A percentile compares a stretch with the other conserved stretches of the same genome.
Conservation (phyloP, 805 yeast species). For the Ogataea thermomethanolica region DNA sequence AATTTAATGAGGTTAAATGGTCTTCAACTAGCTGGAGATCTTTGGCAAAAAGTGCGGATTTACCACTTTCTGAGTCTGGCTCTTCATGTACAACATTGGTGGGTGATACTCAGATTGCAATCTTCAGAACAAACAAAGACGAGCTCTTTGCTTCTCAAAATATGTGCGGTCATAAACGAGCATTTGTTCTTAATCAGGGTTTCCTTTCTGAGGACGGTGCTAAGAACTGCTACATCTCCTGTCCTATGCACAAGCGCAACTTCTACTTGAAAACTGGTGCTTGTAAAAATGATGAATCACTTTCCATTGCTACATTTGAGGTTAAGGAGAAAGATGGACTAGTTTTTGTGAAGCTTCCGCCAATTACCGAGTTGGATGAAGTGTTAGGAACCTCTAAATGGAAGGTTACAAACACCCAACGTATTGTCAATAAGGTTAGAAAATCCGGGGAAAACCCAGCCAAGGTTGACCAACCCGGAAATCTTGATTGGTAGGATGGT, state of each 20-base stretch:
- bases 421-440: constrained; percentile 11
- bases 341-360: constrained; percentile 33
- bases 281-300: constrained; percentile 29
- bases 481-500: constrained; percentile 1
- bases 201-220: constrained; percentile 32
- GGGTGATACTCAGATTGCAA: constrained; percentile 37
- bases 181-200: constrained; percentile 37
- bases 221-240: constrained; percentile 32
- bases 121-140: constrained; percentile 32
- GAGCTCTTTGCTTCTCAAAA: constrained; percentile 36
- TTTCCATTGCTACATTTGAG: constrained; percentile 36
- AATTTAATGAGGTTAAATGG: constrained; percentile 34
- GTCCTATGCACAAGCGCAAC: constrained; percentile 38
- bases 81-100: constrained; percentile 32
- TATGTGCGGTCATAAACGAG: constrained; percentile 40
- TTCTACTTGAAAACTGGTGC: constrained; percentile 31
- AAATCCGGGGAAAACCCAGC: too few species aligned
- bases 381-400: constrained; percentile 34
- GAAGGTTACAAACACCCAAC: constrained; percentile 30
- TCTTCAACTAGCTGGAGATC: constrained; percentile 30
- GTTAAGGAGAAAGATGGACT: constrained; percentile 32
- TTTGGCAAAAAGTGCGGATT: constrained; percentile 27
- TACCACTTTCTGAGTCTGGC: constrained; percentile 31
- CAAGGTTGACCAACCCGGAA: background rate
- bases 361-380: constrained; percentile 32